Conservation (phyloP, 306 rosid genomes). For the Vicia sativa region DNA sequence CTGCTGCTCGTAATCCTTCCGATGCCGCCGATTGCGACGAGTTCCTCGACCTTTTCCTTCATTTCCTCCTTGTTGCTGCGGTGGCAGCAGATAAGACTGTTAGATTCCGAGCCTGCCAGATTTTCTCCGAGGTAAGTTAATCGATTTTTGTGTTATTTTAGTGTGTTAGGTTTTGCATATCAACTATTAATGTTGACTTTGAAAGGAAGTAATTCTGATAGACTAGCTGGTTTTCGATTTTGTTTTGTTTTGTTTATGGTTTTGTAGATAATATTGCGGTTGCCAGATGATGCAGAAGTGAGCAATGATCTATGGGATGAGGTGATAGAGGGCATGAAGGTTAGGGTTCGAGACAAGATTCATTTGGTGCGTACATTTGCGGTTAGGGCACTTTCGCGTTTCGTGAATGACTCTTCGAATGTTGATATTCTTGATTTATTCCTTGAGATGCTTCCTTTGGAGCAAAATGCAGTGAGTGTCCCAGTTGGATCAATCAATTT, state of each 20-base stretch:
- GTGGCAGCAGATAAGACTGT: slow-evolving; percentile 58
- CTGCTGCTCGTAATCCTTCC: slow-evolving; percentile 44
- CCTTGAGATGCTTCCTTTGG: slow-evolving; percentile 71
- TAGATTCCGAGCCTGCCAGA: slow-evolving; percentile 88
- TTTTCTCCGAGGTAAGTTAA: slow-evolving; percentile 74
- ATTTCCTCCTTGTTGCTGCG: slow-evolving; percentile 65
- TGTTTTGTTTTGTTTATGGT: slow-evolving; percentile 8
- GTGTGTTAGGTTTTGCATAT: neutral
- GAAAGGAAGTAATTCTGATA: neutral
- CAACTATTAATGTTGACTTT: neutral
- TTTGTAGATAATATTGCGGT: slow-evolving; percentile 79
- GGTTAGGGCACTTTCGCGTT: slow-evolving; percentile 92
- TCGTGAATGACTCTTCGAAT: slow-evolving; percentile 77
- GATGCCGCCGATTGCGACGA: slow-evolving; percentile 45
- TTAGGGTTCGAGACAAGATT: slow-evolving; percentile 71
- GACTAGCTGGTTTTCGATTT: neutral
- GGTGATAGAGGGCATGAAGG: slow-evolving; percentile 82
- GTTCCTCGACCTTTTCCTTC: slow-evolving; percentile 69
- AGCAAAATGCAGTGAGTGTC: slow-evolving; percentile 74
- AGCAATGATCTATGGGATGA: slow-evolving; percentile 86
- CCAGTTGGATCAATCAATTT: slow-evolving; percentile 25
- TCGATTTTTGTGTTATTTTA: neutral
- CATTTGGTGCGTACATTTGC: slow-evolving; percentile 79
- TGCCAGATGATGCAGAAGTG: slow-evolving; percentile 95
- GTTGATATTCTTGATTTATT: slow-evolving; percentile 78